phyloP scores from a whole-genome alignment of 257 asterid species.

The Echium plantagineum region DNA sequence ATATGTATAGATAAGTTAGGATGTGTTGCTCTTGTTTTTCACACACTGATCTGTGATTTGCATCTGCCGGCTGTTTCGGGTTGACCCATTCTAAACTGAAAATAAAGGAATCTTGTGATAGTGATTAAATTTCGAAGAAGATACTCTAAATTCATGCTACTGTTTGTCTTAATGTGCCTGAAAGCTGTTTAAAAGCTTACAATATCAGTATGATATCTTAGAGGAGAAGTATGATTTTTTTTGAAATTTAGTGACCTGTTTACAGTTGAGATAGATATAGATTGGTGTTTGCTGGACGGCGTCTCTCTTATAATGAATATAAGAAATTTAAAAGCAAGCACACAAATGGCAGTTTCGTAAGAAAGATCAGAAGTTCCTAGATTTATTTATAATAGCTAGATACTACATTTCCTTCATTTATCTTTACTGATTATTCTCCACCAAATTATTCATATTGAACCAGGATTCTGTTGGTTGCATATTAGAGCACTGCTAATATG shows the following conservation, averaged over 20 bases:
- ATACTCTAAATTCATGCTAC: neutral
- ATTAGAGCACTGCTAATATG: conserved; percentile 29
- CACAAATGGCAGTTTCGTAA: too few relatives aligned
- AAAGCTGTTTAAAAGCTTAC: neutral
- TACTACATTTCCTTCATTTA: neutral
- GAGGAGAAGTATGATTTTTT: conserved; percentile 1
- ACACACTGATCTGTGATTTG: conserved; percentile 14
- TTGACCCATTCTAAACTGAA: neutral
- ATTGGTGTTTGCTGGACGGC: neutral
- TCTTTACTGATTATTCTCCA: neutral
- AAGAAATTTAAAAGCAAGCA: too few relatives aligned
- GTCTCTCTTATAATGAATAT: too few relatives aligned
- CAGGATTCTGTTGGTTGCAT: conserved; percentile 10
- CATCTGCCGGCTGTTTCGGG: neutral
- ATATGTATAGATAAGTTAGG: conserved; percentile 1
- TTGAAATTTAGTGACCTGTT: neutral
- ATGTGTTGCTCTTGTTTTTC: neutral
- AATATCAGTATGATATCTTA: neutral
- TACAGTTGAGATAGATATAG: neutral
- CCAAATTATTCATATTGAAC: neutral
- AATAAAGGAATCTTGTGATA: neutral
- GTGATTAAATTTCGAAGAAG: neutral
- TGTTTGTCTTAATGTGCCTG: neutral
- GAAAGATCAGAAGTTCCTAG: too few relatives aligned
- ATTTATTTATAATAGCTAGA: too few relatives aligned